A percentile compares a stretch with the other conserved stretches of the same genome.
These are phyloP conservation scores for Malassezia psittaci DNA, from an alignment of 1,284 basidiomycete genomes.

Conservation along the genomic window DNA sequence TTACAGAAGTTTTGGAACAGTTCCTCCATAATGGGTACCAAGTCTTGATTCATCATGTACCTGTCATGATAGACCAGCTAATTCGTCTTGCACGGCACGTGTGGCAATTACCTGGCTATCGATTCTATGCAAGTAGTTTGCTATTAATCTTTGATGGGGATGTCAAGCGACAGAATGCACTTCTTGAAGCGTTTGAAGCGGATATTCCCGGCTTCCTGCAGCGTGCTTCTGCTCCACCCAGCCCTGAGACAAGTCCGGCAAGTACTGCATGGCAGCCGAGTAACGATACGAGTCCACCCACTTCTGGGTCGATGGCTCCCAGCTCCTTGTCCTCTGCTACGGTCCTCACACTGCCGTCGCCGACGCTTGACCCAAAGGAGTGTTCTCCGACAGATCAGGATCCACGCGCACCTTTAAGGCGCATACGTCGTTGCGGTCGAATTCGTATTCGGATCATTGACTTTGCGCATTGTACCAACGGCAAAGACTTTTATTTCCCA, in stretches of 20 bases:
- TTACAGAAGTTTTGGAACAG: constrained; percentile 65
- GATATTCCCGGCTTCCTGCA: not conserved
- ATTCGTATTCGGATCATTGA: constrained; percentile 93
- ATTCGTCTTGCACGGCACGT: constrained; percentile 88
- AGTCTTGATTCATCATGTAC: constrained; percentile 82
- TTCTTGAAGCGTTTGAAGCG: constrained; percentile 38
- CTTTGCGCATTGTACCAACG: constrained; percentile 96
- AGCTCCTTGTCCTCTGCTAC: constrained; percentile 3
- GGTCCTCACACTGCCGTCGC: constrained; percentile 8
- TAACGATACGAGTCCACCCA: not conserved
- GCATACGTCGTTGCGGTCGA: constrained; percentile 58
- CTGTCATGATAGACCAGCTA: constrained; percentile 76
- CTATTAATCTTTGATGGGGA: constrained; percentile 98
- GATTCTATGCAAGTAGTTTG: constrained; percentile 94
- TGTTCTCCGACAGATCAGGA: not conserved
- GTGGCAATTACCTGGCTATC: constrained; percentile 73
- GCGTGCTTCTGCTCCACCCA: not conserved
- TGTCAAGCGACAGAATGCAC: constrained; percentile 63
- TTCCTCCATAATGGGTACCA: constrained; percentile 78
- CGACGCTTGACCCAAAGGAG: not conserved
- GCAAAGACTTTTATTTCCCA: constrained; percentile 69
- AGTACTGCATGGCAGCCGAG: not conserved
- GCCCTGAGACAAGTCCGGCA: not conserved
- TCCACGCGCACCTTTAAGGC: not conserved
- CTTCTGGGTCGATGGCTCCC: not conserved